phyloP scores from a whole-genome alignment of 2,329 filamentous ascomycete genomes.

The Colletotrichum musicola region DNA sequence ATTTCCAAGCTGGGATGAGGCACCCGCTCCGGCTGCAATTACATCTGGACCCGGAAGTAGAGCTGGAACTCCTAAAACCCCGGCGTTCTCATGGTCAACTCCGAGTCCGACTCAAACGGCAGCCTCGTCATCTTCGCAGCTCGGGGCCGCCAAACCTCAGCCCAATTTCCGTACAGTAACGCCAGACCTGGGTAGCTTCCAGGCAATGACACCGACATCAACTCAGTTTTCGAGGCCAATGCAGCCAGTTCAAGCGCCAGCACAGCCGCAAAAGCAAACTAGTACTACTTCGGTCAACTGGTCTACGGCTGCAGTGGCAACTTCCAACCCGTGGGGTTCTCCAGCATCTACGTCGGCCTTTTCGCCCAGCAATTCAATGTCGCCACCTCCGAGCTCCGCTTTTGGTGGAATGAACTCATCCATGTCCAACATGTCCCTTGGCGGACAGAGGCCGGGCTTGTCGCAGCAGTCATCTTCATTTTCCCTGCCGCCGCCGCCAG shows the following conservation, averaged over 20 bases:
- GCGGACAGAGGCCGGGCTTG: conserved; percentile 55
- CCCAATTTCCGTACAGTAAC: conserved; percentile 68
- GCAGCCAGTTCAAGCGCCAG: conserved; percentile 54
- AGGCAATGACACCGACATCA: conserved; percentile 67
- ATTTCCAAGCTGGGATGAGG: conserved; percentile 63
- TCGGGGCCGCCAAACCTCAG: conserved; percentile 53
- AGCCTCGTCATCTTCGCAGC: conserved; percentile 46
- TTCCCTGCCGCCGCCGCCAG: conserved; percentile 69
- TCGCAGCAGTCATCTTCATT: conserved; percentile 61
- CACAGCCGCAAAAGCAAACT: conserved; percentile 39
- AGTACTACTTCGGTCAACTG: conserved; percentile 62
- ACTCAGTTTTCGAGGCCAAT: conserved; percentile 75
- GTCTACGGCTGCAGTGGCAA: conserved; percentile 57
- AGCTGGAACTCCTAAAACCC: conserved; percentile 56
- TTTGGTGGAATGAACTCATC: conserved; percentile 55
- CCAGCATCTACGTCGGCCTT: conserved; percentile 41
- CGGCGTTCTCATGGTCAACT: conserved; percentile 75
- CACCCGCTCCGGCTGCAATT: conserved; percentile 48
- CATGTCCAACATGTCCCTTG: conserved; percentile 64
- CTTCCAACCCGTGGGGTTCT: conserved; percentile 64
- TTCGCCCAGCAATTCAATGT: conserved; percentile 29
- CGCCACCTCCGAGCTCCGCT: conserved; percentile 47
- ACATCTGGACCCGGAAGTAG: conserved; percentile 52
- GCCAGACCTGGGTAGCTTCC: conserved; percentile 68
- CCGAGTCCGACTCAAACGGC: conserved; percentile 57